Conservation (phyloP, 2,329 filamentous ascomycete species). For the Cordyceps sp. region DNA sequence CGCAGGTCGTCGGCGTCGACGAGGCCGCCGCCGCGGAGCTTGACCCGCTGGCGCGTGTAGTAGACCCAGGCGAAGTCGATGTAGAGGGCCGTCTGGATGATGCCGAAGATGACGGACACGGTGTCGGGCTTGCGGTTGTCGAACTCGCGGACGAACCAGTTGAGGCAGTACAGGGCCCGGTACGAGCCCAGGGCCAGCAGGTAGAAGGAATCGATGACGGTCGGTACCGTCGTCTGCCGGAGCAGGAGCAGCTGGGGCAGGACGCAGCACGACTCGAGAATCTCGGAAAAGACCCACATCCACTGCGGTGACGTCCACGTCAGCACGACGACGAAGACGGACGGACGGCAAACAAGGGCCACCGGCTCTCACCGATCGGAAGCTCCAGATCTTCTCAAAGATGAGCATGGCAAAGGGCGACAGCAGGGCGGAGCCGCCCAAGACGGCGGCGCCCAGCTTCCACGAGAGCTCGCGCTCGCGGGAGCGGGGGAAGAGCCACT, state of each 20-base stretch:
- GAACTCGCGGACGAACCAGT: slow-evolving; percentile 63
- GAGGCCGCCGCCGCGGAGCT: slow-evolving; percentile 71
- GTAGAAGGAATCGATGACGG: slow-evolving; percentile 94
- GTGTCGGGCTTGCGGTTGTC: slow-evolving; percentile 48
- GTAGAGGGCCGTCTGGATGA: slow-evolving; percentile 81
- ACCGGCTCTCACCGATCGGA: slow-evolving; percentile 34
- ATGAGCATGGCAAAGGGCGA: slow-evolving; percentile 60
- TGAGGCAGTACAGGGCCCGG: slow-evolving; percentile 75
- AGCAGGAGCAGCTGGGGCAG: slow-evolving; percentile 83
- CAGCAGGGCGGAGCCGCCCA: slow-evolving; percentile 46
- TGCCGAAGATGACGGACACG: slow-evolving; percentile 68
- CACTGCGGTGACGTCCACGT: slow-evolving; percentile 32
- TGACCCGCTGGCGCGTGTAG: slow-evolving; percentile 82
- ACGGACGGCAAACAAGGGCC: too few relatives aligned
- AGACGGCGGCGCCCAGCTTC: slow-evolving; percentile 63
- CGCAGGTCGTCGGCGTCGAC: slow-evolving; percentile 81
- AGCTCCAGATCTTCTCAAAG: slow-evolving; percentile 36
- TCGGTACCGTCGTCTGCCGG: slow-evolving; percentile 87
- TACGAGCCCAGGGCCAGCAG: slow-evolving; percentile 77
- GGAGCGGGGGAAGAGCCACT: slow-evolving; percentile 71
- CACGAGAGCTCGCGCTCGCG: slow-evolving; percentile 83
- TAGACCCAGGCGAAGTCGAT: slow-evolving; percentile 96
- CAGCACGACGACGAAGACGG: slow-evolving; percentile 2
- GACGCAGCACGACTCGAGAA: slow-evolving; percentile 81
- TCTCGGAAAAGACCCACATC: slow-evolving; percentile 75